A percentile compares a stretch with the other conserved stretches of the same genome.
Evolutionary conservation across 805 yeast species (phyloP).

Genomic region (Wickerhamomyces bovis): DNA sequence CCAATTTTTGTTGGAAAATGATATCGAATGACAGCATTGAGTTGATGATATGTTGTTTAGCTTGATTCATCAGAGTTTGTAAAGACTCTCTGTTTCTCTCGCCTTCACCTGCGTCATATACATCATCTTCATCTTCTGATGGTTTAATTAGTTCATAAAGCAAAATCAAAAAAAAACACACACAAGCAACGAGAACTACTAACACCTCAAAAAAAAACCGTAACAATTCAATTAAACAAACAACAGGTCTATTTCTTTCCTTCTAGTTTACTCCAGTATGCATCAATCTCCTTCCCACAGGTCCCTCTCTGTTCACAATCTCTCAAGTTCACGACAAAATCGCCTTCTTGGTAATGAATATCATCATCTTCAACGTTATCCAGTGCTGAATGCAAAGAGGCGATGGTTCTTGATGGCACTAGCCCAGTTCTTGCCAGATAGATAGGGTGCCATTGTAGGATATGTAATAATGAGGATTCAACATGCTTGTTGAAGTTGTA

Average conservation of each 20-base stretch:
- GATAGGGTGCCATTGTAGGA: constrained; percentile 92
- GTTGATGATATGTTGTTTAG: too few relatives aligned
- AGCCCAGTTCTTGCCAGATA: constrained; percentile 67
- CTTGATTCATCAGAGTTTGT: too few relatives aligned
- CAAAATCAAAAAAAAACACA: too few relatives aligned
- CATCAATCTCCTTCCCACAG: constrained; percentile 46
- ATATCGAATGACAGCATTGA: too few relatives aligned
- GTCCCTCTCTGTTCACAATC: constrained; percentile 44
- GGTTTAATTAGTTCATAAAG: too few relatives aligned
- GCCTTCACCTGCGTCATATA: too few relatives aligned
- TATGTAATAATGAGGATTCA: constrained; percentile 72
- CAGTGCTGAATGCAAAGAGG: constrained; percentile 36
- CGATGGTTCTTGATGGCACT: constrained; percentile 57
- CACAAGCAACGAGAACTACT: too few relatives aligned
- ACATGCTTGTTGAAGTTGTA: constrained; percentile 50
- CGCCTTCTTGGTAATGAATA: constrained; percentile 53
- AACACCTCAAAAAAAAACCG: not conserved
- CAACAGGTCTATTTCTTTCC: not conserved
- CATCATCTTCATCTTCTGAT: too few relatives aligned
- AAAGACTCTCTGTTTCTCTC: too few relatives aligned
- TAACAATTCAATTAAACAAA: not conserved
- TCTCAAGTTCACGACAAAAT: constrained; percentile 58
- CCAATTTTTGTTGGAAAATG: too few relatives aligned
- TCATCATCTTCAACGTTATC: constrained; percentile 38
- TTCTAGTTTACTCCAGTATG: constrained; percentile 24